phyloP scores from a whole-genome alignment of 495 filamentous ascomycete genomes.

The Penicillium lividum region DNA sequence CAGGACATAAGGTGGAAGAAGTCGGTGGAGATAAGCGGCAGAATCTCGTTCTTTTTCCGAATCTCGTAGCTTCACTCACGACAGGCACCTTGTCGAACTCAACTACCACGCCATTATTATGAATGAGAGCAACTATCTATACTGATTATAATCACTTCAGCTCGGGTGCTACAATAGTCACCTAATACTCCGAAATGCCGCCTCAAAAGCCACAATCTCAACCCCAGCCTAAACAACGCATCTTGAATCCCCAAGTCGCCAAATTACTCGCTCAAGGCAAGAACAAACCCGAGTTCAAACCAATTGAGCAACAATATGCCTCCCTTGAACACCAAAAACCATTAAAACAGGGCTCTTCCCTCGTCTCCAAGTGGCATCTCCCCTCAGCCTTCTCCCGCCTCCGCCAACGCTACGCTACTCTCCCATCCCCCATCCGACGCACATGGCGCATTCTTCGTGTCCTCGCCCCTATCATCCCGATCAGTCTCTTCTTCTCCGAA shows the following conservation, averaged over 20 bases:
- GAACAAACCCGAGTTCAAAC: slow-evolving; percentile 2
- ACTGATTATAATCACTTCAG: not conserved
- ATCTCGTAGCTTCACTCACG: not conserved
- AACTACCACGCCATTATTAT: not conserved
- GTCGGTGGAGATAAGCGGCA: slow-evolving; percentile 3
- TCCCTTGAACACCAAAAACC: slow-evolving; percentile 1
- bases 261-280: slow-evolving; percentile 14
- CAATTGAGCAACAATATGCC: slow-evolving; percentile 1
- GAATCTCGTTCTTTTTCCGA: slow-evolving; percentile 1
- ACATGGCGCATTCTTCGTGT: slow-evolving; percentile 45
- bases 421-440: slow-evolving; percentile 33
- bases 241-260: slow-evolving; percentile 26
- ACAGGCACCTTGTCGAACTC: not conserved
- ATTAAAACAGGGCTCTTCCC: slow-evolving; percentile 11
- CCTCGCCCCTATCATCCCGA: slow-evolving; percentile 61
- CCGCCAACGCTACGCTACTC: slow-evolving; percentile 33
- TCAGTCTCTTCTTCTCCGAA: slow-evolving; percentile 63
- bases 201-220: not conserved
- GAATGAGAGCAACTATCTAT: not conserved
- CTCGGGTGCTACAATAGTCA: not conserved
- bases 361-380: slow-evolving; percentile 16
- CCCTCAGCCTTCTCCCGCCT: slow-evolving; percentile 32
- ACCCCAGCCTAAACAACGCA: slow-evolving; percentile 16
- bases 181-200: not conserved
- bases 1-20: not conserved